Evolutionary conservation across 2,329 filamentous ascomycete species (phyloP).

Genomic region (Epichloe coenophiala): DNA sequence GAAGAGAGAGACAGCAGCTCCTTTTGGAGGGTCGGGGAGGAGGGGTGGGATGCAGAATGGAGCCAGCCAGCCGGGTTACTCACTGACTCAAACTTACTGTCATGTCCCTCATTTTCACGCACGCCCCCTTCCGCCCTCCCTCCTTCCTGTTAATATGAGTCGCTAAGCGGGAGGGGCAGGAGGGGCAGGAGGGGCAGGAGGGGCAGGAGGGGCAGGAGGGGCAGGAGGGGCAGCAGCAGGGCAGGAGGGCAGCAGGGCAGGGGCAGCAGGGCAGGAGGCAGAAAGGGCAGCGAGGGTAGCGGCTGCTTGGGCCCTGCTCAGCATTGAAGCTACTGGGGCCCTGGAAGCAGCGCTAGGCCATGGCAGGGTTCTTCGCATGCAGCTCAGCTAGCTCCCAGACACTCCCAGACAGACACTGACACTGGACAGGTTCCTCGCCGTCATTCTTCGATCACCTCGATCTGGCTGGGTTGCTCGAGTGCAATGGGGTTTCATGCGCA

Average conservation of each 20-base stretch:
- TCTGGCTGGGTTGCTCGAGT: slow-evolving; percentile 7
- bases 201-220: background rate
- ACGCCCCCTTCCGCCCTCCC: no score
- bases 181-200: background rate
- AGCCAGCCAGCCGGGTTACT: no score
- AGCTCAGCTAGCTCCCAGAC: slow-evolving; percentile 4
- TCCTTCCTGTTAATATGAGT: no score
- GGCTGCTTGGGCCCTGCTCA: background rate
- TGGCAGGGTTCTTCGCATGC: slow-evolving; percentile 6
- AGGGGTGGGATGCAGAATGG: no score
- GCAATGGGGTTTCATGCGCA: slow-evolving; percentile 17
- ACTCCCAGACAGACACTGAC: background rate
- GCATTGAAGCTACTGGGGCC: slow-evolving; percentile 2
- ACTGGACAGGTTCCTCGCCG: background rate
- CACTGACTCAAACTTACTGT: no score
- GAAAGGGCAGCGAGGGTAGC: background rate
- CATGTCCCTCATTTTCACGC: no score
- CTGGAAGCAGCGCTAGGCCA: slow-evolving; percentile 7
- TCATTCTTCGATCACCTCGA: slow-evolving; percentile 21
- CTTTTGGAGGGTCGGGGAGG: no score
- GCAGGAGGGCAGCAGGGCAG: background rate
- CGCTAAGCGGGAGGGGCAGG: no score
- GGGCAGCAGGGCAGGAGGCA: background rate
- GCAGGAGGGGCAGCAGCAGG: no score
- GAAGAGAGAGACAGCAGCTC: no score